phyloP scores from a whole-genome alignment of 805 yeast species.

The Metschnikowia drakensbergensis region DNA sequence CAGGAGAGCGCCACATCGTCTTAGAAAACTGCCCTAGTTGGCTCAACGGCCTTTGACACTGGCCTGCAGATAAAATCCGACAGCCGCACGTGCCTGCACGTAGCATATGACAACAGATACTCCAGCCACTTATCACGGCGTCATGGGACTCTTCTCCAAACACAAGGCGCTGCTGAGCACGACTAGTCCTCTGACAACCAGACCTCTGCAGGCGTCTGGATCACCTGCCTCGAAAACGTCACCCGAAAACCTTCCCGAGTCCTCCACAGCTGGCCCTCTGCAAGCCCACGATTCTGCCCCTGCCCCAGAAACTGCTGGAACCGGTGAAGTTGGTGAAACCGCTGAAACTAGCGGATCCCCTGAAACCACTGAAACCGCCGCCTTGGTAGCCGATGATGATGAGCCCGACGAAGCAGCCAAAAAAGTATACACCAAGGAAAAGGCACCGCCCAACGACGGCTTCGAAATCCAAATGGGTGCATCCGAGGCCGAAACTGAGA shows the following conservation, averaged over 20 bases:
- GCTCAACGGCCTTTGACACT: no score
- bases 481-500: constrained; percentile 22
- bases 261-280: no score
- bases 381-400: constrained; percentile 1
- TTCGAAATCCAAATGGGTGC: neutral
- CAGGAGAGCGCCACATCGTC: no score
- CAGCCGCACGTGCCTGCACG: neutral
- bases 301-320: no score
- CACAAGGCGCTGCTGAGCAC: constrained; percentile 1
- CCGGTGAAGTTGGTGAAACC: neutral
- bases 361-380: neutral
- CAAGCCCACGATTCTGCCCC: no score
- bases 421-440: constrained; percentile 17
- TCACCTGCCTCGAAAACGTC: neutral
- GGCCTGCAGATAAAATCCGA: no score
- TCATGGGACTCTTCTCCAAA: constrained; percentile 5
- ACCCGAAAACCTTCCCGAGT: no score
- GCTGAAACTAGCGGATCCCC: no score
- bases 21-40: no score
- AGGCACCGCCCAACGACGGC: constrained; percentile 8
- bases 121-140: no score
- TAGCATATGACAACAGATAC: no score
- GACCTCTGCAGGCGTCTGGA: neutral
- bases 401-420: constrained; percentile 5
- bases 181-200: neutral